Evolutionary conservation across 495 filamentous ascomycete genomes (phyloP), one percentile per base, ranked within the genome.

Genomic region (Tirmania nivea): DNA sequence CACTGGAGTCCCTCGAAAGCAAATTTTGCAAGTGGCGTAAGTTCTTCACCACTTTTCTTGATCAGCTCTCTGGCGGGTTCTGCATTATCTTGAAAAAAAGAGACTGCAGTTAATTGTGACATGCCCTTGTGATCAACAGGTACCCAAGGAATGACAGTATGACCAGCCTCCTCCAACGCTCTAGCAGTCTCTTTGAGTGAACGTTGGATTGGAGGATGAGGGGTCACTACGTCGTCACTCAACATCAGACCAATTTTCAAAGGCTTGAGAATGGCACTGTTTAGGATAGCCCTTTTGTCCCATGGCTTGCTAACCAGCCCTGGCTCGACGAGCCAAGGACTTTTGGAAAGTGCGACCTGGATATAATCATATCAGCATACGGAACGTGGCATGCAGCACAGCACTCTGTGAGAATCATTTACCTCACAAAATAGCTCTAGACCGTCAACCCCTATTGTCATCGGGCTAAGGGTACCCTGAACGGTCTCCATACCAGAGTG

Each of bases 91-190:
- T 31, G 25, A 31, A 31, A 31, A 3, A 31, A 31, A 7, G 25
- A 5, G 1, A 7, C 25, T 31, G 25, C 2, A 31, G 25, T 31
- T 31, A 31, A 7, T 1, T 72, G 65, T 0, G 78, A 66, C 0
- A 75, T 71, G 0, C 64, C 61, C 65, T 63, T 69, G 1, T 79
- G 80, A 52, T 83, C 79, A 2, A 71, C 74, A 0, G 35, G 74
- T 75, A 25, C 75, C 71, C 34, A 67, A 66, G 19, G 76, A 78
- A 25, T 68, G 35, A 76, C 63, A n/a, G 68, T 69, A 47, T 61
- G 59, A 17, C 68, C 66, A 1, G 68, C 66, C 48, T 72, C 67
- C 1, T 60, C 50, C 48, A 78, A 59, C 4, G 67, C 69, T 12
- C 71, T 52, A 12, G 66, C 64, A 1, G 68, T 66, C 51, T 73